Evolutionary conservation across 352 stramenopile genomes (phyloP).

Genomic region (Hyaloperonospora arabidopsidis): DNA sequence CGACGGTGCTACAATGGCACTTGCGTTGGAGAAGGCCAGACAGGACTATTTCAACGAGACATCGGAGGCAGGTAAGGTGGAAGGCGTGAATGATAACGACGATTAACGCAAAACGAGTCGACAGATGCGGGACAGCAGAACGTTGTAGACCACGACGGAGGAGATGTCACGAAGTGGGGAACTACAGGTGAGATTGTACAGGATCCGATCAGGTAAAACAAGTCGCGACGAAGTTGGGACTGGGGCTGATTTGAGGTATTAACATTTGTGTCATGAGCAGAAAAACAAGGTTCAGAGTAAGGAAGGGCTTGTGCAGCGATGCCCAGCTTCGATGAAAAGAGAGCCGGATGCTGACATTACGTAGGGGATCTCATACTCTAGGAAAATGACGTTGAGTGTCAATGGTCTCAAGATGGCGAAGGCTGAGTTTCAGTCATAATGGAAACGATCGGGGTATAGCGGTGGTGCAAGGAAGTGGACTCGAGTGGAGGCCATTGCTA

Average conservation of each 20-base stretch:
- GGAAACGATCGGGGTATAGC: too few species aligned
- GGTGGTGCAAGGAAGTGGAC: too few species aligned
- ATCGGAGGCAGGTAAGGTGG: conserved; percentile 15
- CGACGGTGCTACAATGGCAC: conserved; percentile 22
- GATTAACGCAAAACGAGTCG: conserved; percentile 17
- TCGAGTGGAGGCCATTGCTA: too few species aligned
- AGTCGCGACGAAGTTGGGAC: conserved; percentile 25
- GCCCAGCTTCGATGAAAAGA: conserved; percentile 16
- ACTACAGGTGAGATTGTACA: conserved; percentile 18
- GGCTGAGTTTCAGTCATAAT: too few species aligned
- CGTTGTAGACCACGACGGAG: conserved; percentile 15
- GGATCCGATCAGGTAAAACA: conserved; percentile 20
- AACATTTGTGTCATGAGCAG: conserved; percentile 34
- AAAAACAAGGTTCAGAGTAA: conserved; percentile 25
- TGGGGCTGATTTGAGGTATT: conserved; percentile 24
- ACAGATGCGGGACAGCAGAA: conserved; percentile 23
- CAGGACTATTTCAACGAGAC: conserved; percentile 32
- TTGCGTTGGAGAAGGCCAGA: conserved; percentile 24
- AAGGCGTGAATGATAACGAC: conserved; percentile 17
- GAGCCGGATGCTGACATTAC: conserved; percentile 18
- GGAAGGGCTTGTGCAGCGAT: conserved; percentile 2
- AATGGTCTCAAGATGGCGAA: too few species aligned
- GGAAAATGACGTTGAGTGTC: too few species aligned
- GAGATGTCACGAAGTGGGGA: conserved; percentile 30
- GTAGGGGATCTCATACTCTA: too few species aligned